Evolutionary conservation across 305 asterid species (phyloP).

Genomic region (Fraxinus angustifolia): DNA sequence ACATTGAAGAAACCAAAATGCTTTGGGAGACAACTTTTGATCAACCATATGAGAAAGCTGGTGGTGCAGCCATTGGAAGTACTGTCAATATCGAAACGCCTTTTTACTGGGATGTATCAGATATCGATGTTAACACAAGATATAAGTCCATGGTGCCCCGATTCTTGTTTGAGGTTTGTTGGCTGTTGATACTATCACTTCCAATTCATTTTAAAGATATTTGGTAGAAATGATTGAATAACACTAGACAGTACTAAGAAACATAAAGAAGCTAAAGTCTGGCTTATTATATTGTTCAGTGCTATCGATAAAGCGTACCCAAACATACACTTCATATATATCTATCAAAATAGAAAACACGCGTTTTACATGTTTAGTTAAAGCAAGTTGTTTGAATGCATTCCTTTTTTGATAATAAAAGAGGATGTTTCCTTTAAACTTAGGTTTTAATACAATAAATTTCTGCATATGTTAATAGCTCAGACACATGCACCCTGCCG

Average conservation of each 20-base stretch:
- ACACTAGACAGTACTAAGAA: background rate
- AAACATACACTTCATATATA: background rate
- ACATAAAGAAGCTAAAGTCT: background rate
- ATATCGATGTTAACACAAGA: conserved; percentile 59
- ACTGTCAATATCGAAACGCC: conserved; percentile 38
- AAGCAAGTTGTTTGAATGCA: background rate
- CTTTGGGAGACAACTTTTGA: conserved; percentile 76
- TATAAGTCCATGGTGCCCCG: conserved; percentile 73
- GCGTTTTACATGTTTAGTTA: background rate
- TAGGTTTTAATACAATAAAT: background rate
- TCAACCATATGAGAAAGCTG: conserved; percentile 84
- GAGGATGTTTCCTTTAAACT: background rate
- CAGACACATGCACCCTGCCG: background rate
- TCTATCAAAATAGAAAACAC: background rate
- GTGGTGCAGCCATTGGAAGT: conserved; percentile 47
- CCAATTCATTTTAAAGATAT: background rate
- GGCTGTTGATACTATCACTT: background rate
- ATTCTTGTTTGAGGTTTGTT: conserved; percentile 79
- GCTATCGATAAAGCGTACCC: background rate
- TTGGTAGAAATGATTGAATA: background rate
- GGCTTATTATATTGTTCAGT: background rate
- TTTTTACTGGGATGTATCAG: conserved; percentile 59
- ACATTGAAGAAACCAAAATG: conserved; percentile 43
- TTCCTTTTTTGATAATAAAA: background rate
- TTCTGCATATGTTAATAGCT: background rate